Conservation (phyloP, 1,284 basidiomycete species). For the Leccinum solheimii region DNA sequence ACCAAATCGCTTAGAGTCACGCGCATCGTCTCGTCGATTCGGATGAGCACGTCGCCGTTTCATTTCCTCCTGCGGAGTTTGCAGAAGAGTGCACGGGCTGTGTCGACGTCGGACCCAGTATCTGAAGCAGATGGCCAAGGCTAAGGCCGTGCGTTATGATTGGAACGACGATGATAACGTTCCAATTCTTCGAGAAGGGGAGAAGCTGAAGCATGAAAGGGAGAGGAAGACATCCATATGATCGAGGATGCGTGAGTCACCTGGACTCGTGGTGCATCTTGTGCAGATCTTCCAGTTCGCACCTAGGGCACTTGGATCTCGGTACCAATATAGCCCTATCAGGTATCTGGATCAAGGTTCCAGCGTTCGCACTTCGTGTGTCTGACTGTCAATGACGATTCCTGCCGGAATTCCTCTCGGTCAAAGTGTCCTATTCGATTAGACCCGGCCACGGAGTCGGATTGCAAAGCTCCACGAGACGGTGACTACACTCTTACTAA, state of each 20-base stretch:
- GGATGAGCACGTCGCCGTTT: not conserved
- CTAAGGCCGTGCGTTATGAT: constrained; percentile 37
- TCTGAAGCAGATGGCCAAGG: not conserved
- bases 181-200: not conserved
- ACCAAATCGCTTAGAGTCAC: not conserved
- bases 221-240: constrained; percentile 24
- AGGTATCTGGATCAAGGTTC: not conserved
- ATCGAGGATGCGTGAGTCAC: constrained; percentile 23
- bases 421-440: not conserved
- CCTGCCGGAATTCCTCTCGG: not conserved
- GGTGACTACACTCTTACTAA: not conserved
- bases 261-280: not conserved
- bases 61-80: not conserved
- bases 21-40: not conserved
- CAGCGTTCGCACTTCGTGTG: too few relatives aligned
- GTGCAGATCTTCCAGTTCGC: constrained; percentile 16
- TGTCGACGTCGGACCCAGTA: not conserved
- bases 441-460: not conserved
- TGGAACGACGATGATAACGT: constrained; percentile 29
- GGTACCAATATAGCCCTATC: too few relatives aligned
- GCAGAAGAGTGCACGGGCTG: not conserved
- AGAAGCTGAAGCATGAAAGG: constrained; percentile 9
- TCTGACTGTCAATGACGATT: too few relatives aligned
- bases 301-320: not conserved
- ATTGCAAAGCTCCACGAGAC: not conserved